Percentiles rank a stretch among this genome's conserved stretches.
phyloP scores from a whole-genome alignment of 1,139 yeast genomes.

The Hansenula sp. region DNA sequence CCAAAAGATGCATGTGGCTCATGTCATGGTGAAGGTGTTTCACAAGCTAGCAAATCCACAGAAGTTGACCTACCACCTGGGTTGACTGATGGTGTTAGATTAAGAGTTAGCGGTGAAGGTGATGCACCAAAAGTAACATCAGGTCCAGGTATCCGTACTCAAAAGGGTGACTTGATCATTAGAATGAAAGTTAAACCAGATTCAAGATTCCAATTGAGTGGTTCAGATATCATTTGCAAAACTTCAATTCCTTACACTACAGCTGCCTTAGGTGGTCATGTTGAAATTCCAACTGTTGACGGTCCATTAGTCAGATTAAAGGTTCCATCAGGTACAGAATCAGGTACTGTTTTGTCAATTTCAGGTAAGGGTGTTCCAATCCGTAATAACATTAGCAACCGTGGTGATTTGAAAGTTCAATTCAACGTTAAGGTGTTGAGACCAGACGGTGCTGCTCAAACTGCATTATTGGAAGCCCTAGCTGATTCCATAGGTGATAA shows the following conservation, averaged over 20 bases:
- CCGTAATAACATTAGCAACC: conserved; percentile 46
- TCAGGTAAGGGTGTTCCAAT: conserved; percentile 89
- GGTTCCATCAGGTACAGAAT: conserved; percentile 84
- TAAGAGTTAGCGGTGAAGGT: conserved; percentile 86
- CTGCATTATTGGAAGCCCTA: conserved; percentile 87
- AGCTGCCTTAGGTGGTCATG: conserved; percentile 91
- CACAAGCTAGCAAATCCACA: conserved; percentile 61
- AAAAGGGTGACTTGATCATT: conserved; percentile 84
- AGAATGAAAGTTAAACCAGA: conserved; percentile 78
- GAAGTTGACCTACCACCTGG: conserved; percentile 88
- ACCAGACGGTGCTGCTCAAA: conserved; percentile 84
- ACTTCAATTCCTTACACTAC: conserved; percentile 87
- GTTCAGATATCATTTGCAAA: conserved; percentile 58
- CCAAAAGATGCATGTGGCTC: conserved; percentile 66
- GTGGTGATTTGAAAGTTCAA: conserved; percentile 81
- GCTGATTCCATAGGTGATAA: conserved; percentile 87
- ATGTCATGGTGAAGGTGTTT: conserved; percentile 91
- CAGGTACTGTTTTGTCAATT: conserved; percentile 69
- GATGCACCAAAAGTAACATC: conserved; percentile 78
- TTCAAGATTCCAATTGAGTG: conserved; percentile 61
- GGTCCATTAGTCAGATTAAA: conserved; percentile 71
- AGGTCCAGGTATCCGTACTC: conserved; percentile 56
- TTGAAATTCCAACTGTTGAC: conserved; percentile 83
- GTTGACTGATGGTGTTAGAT: conserved; percentile 77
- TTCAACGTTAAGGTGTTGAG: conserved; percentile 68